Percentiles rank a stretch among this genome's conserved stretches.
Evolutionary conservation across 768 basidiomycete genomes (phyloP).

Genomic region (Chalciporus piperatus): DNA sequence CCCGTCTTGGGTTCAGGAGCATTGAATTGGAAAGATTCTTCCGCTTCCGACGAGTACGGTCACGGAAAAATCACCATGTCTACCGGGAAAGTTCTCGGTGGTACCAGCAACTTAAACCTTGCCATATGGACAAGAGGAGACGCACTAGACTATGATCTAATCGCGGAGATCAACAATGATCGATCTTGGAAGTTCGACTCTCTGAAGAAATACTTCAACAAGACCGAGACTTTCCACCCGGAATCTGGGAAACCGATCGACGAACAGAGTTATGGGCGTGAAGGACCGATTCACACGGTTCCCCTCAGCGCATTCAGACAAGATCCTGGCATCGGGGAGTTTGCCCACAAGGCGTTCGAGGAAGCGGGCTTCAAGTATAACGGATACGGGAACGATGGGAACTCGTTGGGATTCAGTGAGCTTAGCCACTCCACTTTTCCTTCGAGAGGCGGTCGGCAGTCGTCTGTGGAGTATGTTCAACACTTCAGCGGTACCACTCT

Average conservation of each 20-base stretch:
- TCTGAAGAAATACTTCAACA: neutral
- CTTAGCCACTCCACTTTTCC: neutral
- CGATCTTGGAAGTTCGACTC: neutral
- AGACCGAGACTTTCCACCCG: neutral
- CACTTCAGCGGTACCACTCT: neutral
- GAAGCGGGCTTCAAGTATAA: neutral
- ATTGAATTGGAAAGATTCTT: neutral
- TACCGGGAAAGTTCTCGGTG: neutral
- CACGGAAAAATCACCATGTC: neutral
- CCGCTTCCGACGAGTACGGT: neutral
- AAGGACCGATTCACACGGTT: neutral
- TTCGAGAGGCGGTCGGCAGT: neutral
- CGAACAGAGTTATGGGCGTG: neutral
- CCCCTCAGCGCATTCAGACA: neutral
- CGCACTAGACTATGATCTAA: neutral
- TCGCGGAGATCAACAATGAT: neutral
- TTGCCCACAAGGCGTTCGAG: neutral
- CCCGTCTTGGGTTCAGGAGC: neutral
- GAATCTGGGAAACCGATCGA: neutral
- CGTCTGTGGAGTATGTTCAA: neutral
- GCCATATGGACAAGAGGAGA: neutral
- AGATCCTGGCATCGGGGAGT: neutral
- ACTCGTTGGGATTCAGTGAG: neutral
- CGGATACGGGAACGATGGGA: neutral
- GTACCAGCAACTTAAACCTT: neutral